phyloP scores from a whole-genome alignment of 371 early-diverging fungal species.

The Entomophthora muscae region DNA sequence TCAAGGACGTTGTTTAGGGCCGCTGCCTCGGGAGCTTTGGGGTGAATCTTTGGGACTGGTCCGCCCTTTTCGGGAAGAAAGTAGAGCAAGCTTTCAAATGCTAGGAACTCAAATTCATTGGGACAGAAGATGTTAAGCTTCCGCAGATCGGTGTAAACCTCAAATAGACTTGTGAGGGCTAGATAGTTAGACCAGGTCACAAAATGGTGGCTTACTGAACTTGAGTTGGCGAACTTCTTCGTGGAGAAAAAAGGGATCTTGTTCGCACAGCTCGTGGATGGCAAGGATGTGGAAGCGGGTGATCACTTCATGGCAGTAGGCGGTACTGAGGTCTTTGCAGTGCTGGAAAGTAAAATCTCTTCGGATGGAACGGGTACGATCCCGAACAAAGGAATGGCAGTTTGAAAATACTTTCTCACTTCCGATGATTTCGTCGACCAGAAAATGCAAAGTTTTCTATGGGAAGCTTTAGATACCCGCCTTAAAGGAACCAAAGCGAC shows the following conservation, averaged over 20 bases:
- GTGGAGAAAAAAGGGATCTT: background rate
- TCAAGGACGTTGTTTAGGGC: background rate
- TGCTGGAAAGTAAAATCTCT: constrained; percentile 82
- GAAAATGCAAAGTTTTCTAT: constrained; percentile 56
- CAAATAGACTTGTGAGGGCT: background rate
- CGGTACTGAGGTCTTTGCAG: constrained; percentile 39
- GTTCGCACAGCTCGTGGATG: constrained; percentile 49
- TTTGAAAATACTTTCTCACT: constrained; percentile 28
- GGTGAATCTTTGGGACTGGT: background rate
- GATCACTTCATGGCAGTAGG: constrained; percentile 60
- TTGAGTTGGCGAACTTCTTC: background rate
- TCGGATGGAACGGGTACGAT: constrained; percentile 72
- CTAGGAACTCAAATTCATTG: background rate
- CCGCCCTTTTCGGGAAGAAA: background rate
- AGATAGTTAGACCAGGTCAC: background rate
- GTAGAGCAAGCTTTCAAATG: background rate
- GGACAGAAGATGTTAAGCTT: background rate
- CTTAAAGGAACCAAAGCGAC: background rate
- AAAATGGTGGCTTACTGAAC: background rate
- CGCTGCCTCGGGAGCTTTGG: background rate
- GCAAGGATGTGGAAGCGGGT: constrained; percentile 78
- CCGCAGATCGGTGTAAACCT: background rate
- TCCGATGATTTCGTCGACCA: constrained; percentile 39
- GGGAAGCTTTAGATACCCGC: background rate
- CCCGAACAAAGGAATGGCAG: constrained; percentile 73